Percentiles rank a stretch among this genome's conserved stretches.
Evolutionary conservation across 208 protist genomes (phyloP).

Genomic region (Angomonas ambiguus): DNA sequence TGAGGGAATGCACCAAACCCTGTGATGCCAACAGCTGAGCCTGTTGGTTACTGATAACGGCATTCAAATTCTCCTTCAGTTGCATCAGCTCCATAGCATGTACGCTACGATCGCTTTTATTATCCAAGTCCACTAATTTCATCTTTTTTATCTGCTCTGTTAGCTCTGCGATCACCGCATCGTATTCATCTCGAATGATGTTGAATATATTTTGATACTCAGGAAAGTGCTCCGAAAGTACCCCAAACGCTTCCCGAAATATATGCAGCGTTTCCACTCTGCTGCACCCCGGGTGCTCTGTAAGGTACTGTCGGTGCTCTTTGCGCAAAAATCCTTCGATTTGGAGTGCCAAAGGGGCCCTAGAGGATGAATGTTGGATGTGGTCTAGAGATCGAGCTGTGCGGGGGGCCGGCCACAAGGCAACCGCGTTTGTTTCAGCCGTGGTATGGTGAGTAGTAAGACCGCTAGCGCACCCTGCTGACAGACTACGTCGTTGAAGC

Average conservation of each 20-base stretch:
- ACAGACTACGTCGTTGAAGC: slow-evolving; percentile 5
- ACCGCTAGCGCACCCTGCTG: not conserved
- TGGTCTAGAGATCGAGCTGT: no score
- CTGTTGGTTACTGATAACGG: slow-evolving; percentile 82
- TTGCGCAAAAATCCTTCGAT: slow-evolving; percentile 80
- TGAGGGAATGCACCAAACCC: slow-evolving; percentile 57
- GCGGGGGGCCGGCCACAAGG: slow-evolving; percentile 4
- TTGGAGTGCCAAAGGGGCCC: slow-evolving; percentile 68
- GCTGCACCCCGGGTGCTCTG: slow-evolving; percentile 55
- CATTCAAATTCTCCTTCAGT: slow-evolving; percentile 69
- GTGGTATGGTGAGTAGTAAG: not conserved
- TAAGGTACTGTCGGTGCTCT: slow-evolving; percentile 67
- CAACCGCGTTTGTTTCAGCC: not conserved
- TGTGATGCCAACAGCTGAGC: slow-evolving; percentile 70
- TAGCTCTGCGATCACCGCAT: slow-evolving; percentile 59
- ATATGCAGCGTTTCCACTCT: slow-evolving; percentile 76
- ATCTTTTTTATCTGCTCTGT: slow-evolving; percentile 43
- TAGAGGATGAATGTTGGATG: slow-evolving; percentile 23
- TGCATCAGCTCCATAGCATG: slow-evolving; percentile 77
- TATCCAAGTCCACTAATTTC: slow-evolving; percentile 57
- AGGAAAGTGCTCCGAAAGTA: slow-evolving; percentile 77
- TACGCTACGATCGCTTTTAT: slow-evolving; percentile 56
- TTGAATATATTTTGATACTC: slow-evolving; percentile 72
- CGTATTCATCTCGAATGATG: slow-evolving; percentile 82
- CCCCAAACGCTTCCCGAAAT: slow-evolving; percentile 71